Percentiles rank a stretch among this genome's conserved stretches.
These are phyloP conservation scores for Atalantia buxifolia DNA, from an alignment of 345 rosid species.

Conservation along the genomic window DNA sequence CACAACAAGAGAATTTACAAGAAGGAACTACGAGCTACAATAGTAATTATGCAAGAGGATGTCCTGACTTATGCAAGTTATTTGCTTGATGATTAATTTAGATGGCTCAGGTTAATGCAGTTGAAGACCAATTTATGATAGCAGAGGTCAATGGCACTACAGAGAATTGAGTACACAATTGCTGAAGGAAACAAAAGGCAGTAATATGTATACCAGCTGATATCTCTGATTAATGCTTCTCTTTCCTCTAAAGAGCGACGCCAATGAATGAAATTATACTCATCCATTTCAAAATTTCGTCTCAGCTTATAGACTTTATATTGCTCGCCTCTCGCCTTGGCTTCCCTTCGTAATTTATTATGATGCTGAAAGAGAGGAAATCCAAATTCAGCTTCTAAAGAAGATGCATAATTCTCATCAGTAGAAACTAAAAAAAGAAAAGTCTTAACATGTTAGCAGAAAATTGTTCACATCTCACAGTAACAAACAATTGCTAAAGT, in stretches of 20 bases:
- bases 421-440: not conserved
- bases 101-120: not conserved
- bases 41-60: not conserved
- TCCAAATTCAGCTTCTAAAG: not conserved
- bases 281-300: slow-evolving; percentile 91
- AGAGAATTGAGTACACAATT: not conserved
- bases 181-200: not conserved
- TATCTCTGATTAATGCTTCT: slow-evolving; percentile 91
- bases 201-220: slow-evolving; percentile 60
- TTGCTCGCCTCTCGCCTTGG: slow-evolving; percentile 66
- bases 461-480: not conserved
- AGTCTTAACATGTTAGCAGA: not conserved
- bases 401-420: not conserved
- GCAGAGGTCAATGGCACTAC: not conserved
- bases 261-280: slow-evolving; percentile 84
- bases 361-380: slow-evolving; percentile 49
- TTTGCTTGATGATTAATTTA: not conserved
- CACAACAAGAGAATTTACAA: not conserved
- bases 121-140: not conserved
- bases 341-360: slow-evolving; percentile 63
- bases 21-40: not conserved
- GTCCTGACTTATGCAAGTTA: not conserved
- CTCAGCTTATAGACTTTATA: slow-evolving; percentile 68
- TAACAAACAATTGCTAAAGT: not conserved
- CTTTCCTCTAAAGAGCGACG: slow-evolving; percentile 90